Evolutionary conservation across 345 rosid genomes (phyloP).

Genomic region (Combretum micranthum): DNA sequence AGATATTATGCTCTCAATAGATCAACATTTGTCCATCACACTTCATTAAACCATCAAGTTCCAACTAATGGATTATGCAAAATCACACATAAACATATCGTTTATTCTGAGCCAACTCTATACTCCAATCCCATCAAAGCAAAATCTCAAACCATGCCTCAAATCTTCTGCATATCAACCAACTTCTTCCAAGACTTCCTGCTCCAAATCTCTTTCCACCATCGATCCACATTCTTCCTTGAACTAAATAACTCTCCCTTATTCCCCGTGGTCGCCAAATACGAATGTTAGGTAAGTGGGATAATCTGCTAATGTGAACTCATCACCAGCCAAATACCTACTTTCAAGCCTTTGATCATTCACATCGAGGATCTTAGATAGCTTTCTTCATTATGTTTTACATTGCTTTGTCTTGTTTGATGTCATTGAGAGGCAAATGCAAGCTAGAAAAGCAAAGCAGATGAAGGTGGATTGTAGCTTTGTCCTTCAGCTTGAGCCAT

Average conservation of each 20-base stretch:
- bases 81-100: too few species aligned
- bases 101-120: too few species aligned
- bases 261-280: conserved; percentile 30
- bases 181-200: too few species aligned
- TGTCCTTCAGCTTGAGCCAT: too few species aligned
- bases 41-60: too few species aligned
- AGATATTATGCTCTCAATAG: too few species aligned
- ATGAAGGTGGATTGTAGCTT: too few species aligned
- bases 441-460: conserved; percentile 51
- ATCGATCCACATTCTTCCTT: conserved; percentile 52
- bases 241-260: conserved; percentile 36
- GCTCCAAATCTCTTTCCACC: conserved; percentile 69
- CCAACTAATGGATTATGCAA: too few species aligned
- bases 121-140: too few species aligned
- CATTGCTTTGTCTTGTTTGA: conserved; percentile 40
- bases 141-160: too few species aligned
- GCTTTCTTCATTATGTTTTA: conserved; percentile 45
- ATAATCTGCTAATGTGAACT: conserved; percentile 65
- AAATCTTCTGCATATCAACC: too few species aligned
- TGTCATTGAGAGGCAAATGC: conserved; percentile 46
- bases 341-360: conserved; percentile 46
- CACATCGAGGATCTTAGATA: conserved; percentile 48
- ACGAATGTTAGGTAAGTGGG: conserved; percentile 51
- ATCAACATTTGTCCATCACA: too few species aligned
- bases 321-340: conserved; percentile 61